Base-by-base conservation (phyloP, 768 basidiomycete species). In the Podaxis sp. region DNA sequence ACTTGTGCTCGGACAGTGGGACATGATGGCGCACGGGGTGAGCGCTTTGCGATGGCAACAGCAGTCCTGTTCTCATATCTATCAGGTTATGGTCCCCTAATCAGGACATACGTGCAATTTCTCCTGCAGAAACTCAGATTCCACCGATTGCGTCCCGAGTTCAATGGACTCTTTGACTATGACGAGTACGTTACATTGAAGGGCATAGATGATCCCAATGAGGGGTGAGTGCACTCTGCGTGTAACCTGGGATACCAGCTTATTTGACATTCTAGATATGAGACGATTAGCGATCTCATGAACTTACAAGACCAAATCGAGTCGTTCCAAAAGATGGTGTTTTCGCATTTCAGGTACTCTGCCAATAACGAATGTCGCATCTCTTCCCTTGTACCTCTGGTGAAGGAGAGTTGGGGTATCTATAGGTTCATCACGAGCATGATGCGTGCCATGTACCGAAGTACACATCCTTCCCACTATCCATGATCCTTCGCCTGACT, bases 331-430 rank as follows among this genome's bases (percentile, higher is more conserved):
- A 95, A 95, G 76, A 90, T 96, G 81, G 89, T 98, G 63, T 98
- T 99, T 71, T 88, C 96, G 8, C 92, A 95, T 75, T 98, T 99
- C 79, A 82, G 88, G 59, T 86, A 90, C 64, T 94, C 94, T 17
- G 80, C 87, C 52, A 98, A 97, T 72, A 99, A 99, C 66, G 97
- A 99, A 76, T 97, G 96, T 74, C 89, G 96, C 29, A 99, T 99
- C 64, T 96, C 96, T 37, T 82, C 97, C 2, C 79, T 99, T 53
- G 97, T 99, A 2, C 96, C 97, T 24, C 82, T 98, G 12, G 97
- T 99, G 59, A 99, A 99, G 76, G 97, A 99, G 76, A 96, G 94
- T 68, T 99, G 96, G 88, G 96, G 96, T 40, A 99, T 99, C 62
- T 99, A 99, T 76, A 85, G 94, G 51, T 99, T 98, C 77, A 96